phyloP scores from a whole-genome alignment of 805 yeast species.

The Kodamaea jinghongensis region DNA sequence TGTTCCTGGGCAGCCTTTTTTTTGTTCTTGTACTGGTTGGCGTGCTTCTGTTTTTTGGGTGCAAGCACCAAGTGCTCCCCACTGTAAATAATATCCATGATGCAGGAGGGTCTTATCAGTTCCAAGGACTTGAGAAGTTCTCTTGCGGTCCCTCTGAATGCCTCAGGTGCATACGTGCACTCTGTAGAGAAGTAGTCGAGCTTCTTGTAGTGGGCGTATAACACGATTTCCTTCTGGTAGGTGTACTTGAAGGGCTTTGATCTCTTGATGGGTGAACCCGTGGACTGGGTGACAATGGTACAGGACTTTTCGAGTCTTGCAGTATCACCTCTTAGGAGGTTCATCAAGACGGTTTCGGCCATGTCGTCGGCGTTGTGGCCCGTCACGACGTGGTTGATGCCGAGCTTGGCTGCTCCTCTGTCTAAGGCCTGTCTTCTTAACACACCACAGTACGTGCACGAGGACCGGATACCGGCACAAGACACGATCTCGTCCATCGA shows the following conservation, averaged over 20 bases:
- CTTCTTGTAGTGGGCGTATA: constrained; percentile 94
- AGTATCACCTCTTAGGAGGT: constrained; percentile 90
- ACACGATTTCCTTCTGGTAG: constrained; percentile 94
- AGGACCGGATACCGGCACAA: constrained; percentile 87
- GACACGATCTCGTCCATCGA: constrained; percentile 97
- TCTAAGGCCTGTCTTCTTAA: constrained; percentile 94
- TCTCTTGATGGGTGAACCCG: constrained; percentile 87
- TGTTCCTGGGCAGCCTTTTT: constrained; percentile 32
- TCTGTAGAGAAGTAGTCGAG: constrained; percentile 96
- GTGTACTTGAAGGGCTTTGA: constrained; percentile 95
- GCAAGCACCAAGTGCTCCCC: constrained; percentile 81
- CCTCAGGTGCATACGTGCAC: constrained; percentile 98
- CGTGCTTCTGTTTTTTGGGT: constrained; percentile 49
- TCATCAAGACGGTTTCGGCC: constrained; percentile 98
- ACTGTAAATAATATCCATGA: constrained; percentile 88
- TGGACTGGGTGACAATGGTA: constrained; percentile 74
- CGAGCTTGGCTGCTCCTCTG: constrained; percentile 86
- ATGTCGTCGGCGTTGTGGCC: constrained; percentile 99
- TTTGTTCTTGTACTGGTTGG: constrained; percentile 33
- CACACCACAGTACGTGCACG: constrained; percentile 98
- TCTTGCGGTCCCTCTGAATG: constrained; percentile 96
- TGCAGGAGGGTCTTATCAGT: constrained; percentile 86
- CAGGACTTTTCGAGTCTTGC: constrained; percentile 89
- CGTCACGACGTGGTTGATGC: constrained; percentile 87
- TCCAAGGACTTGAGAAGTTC: constrained; percentile 87